Evolutionary conservation across 306 rosid species (phyloP), one percentile per base, ranked within the genome.

Genomic region (Citrullus amarus): DNA sequence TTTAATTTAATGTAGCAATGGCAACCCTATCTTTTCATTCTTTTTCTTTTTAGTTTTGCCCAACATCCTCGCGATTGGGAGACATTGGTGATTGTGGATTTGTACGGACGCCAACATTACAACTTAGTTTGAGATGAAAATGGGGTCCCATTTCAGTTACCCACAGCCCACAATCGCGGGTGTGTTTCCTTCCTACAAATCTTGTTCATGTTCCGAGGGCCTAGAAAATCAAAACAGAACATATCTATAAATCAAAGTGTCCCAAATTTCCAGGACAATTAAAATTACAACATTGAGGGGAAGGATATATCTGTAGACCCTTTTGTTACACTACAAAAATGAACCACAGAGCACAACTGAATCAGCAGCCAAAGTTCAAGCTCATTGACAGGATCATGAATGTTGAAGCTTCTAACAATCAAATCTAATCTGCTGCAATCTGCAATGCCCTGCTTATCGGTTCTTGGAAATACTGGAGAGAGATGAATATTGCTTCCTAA

Each of bases 401-500:
- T 20, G 39, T 20, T 38, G 66, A 20, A 18, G 60, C 25, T 20
- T 76, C 54, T 58, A 41, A 76, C 30, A 56, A 54, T 32, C 67
- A 57, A 9, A 76, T 76, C 46, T 53, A 75, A 68, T 39, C 77
- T 28, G 77, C 74, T 79, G 62, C 18, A 36, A 32, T 80, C 83
- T 84, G 82, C 83, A 86, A 17, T 81, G 96, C 92, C 77, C 91
- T 82, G 83, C 66, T 70, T 58, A 92, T 86, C 44, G 97, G 97
- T 83, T 95, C 99, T 85, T 86, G 98, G 88, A 95, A 91, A 81
- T 87, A 95, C 86, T 92, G 98, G 76, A 95, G 99, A 76, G 92
- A 95, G 75, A 95, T 92, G 39, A 95, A 83, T 58, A 92, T 89
- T 18, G 99, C 99, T 79, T 95, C 98, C 99, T 95, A 81, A 76